Conservation (phyloP, 805 yeast species). For the Saturnispora gosingensis region DNA sequence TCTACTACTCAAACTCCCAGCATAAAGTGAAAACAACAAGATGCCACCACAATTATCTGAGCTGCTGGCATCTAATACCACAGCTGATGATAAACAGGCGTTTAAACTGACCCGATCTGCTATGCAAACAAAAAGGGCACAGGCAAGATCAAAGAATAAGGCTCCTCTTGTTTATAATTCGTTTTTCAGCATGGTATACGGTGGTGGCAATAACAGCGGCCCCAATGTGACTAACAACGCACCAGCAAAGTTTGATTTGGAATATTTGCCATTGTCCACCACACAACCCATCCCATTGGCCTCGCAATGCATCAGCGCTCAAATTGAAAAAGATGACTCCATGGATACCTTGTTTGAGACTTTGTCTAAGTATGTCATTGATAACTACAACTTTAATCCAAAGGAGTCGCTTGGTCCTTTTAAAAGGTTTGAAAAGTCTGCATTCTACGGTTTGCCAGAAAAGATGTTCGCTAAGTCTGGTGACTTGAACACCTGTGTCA, state of each 20-base stretch:
- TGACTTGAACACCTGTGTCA: slow-evolving; percentile 24
- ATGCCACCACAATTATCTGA: slow-evolving; percentile 7
- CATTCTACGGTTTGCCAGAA: slow-evolving; percentile 69
- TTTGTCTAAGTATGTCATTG: slow-evolving; percentile 52
- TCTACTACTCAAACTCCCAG: background rate
- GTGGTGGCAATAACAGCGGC: background rate
- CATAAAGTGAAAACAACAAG: background rate
- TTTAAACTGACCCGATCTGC: slow-evolving; percentile 12
- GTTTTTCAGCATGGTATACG: slow-evolving; percentile 5
- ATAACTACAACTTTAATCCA: slow-evolving; percentile 51
- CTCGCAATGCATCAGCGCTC: slow-evolving; percentile 51
- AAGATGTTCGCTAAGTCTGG: slow-evolving; percentile 22
- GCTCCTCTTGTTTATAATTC: slow-evolving; percentile 4
- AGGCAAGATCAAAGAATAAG: slow-evolving; percentile 12
- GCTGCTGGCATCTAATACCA: slow-evolving; percentile 1
- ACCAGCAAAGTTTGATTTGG: slow-evolving; percentile 18
- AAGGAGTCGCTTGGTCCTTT: slow-evolving; percentile 39
- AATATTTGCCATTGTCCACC: slow-evolving; percentile 40
- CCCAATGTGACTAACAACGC: background rate
- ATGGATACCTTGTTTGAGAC: slow-evolving; percentile 48
- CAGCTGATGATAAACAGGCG: background rate
- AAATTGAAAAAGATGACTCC: slow-evolving; percentile 48
- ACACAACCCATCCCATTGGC: slow-evolving; percentile 51
- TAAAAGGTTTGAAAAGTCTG: slow-evolving; percentile 69
- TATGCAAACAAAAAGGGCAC: slow-evolving; percentile 23